Evolutionary conservation across 345 rosid species (phyloP).

Genomic region (Populus davidiana): DNA sequence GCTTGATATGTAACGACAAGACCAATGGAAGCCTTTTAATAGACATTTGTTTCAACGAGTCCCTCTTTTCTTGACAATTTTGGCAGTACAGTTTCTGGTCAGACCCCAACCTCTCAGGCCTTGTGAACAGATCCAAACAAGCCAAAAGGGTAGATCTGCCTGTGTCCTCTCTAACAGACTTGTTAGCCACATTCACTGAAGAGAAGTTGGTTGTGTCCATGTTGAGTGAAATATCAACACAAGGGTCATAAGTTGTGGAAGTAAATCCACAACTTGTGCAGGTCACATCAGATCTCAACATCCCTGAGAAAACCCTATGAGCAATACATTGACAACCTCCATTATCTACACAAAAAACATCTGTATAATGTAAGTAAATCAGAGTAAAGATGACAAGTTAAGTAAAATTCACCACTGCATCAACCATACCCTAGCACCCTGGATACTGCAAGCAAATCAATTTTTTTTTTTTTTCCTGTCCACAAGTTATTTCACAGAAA

Average conservation of each 20-base stretch:
- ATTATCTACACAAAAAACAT: conserved; percentile 17
- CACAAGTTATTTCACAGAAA: neutral
- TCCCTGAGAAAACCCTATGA: conserved; percentile 30
- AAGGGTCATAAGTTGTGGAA: conserved; percentile 31
- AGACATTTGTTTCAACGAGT: conserved; percentile 27
- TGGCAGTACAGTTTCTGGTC: conserved; percentile 29
- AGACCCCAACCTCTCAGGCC: conserved; percentile 30
- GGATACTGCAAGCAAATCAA: neutral
- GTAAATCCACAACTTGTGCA: conserved; percentile 34
- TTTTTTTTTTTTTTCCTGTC: neutral
- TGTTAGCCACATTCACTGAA: conserved; percentile 6
- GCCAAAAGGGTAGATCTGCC: conserved; percentile 20
- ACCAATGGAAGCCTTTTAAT: conserved; percentile 28
- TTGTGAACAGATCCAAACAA: conserved; percentile 32
- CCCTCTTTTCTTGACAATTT: conserved; percentile 27
- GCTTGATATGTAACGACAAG: conserved; percentile 30
- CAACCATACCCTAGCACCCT: neutral
- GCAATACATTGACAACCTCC: conserved; percentile 31
- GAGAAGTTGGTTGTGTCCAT: conserved; percentile 11
- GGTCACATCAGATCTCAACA: conserved; percentile 31
- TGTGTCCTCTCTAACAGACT: conserved; percentile 15
- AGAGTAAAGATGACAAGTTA: neutral
- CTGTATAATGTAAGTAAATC: neutral
- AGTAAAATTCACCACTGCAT: neutral
- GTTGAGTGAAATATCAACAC: conserved; percentile 28